A percentile compares a stretch with the other conserved stretches of the same genome.
These are phyloP conservation scores for Cryptosporidium xiaoi DNA, from an alignment of 169 alveolate genomes.

Conservation along the genomic window DNA sequence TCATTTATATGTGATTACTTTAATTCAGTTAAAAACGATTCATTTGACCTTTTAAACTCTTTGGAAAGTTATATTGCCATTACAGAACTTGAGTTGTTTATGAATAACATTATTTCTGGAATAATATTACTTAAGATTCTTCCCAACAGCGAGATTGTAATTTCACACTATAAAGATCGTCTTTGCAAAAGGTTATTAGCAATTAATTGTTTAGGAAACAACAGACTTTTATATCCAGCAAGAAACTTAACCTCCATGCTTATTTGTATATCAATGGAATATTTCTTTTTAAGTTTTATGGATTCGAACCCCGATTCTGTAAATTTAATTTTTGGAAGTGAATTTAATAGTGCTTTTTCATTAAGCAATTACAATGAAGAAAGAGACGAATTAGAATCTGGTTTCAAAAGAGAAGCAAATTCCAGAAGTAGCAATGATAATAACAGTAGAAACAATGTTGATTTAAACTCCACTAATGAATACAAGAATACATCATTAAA, in stretches of 20 bases:
- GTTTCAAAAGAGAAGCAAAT: not conserved
- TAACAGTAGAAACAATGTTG: not conserved
- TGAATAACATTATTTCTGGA: constrained; percentile 12
- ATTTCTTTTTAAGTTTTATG: constrained; percentile 27
- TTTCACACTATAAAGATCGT: constrained; percentile 57
- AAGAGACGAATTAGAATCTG: not conserved
- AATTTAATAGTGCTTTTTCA: constrained; percentile 6
- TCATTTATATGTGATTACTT: no score
- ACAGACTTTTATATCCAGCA: not conserved
- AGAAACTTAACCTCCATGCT: constrained; percentile 3
- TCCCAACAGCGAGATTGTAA: constrained; percentile 27
- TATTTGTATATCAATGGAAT: constrained; percentile 21
- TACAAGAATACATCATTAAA: constrained; percentile 27
- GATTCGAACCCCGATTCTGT: not conserved
- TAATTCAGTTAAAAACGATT: not conserved
- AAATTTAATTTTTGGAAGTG: not conserved
- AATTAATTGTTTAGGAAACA: constrained; percentile 5
- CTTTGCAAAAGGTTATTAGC: constrained; percentile 25
- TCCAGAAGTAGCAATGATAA: not conserved
- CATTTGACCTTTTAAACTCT: not conserved
- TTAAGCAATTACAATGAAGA: not conserved
- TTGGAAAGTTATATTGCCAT: not conserved
- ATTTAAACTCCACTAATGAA: not conserved
- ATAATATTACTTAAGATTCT: constrained; percentile 14
- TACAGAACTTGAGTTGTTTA: constrained; percentile 5